Conservation (phyloP, 495 filamentous ascomycete genomes). For the Penicillium bovifimosum region DNA sequence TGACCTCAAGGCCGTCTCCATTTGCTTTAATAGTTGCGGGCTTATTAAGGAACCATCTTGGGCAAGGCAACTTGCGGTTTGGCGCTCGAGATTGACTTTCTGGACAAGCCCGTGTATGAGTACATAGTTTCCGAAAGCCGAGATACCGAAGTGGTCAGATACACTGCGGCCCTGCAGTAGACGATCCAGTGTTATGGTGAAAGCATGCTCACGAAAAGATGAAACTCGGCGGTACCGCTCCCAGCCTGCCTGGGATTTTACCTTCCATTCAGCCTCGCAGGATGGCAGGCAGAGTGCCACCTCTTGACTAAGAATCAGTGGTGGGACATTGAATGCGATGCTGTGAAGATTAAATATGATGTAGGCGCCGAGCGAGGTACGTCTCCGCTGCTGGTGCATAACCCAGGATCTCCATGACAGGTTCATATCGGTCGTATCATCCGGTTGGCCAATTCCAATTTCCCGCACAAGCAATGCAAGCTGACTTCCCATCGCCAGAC, state of each 20-base stretch:
- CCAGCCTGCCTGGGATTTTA: constrained; percentile 1
- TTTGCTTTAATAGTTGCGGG: not conserved
- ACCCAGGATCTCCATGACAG: not conserved
- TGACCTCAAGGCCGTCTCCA: constrained; percentile 38
- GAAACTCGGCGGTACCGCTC: not conserved
- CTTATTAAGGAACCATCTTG: constrained; percentile 14
- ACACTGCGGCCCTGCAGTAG: constrained; percentile 1
- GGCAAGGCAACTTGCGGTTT: constrained; percentile 34
- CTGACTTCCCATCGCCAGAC: constrained; percentile 2
- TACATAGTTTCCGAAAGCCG: constrained; percentile 18
- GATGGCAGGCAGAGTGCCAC: constrained; percentile 15
- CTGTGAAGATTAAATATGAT: constrained; percentile 13
- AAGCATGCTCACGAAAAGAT: not conserved
- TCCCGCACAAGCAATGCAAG: not conserved
- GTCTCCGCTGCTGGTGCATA: not conserved
- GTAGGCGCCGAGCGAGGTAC: constrained; percentile 11
- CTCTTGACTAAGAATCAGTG: constrained; percentile 13
- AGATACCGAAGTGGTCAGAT: constrained; percentile 19
- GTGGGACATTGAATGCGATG: constrained; percentile 15
- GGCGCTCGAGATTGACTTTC: constrained; percentile 22
- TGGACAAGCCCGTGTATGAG: constrained; percentile 33
- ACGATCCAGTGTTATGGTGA: not conserved
- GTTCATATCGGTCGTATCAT: not conserved
- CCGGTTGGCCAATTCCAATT: not conserved
- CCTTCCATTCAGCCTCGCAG: constrained; percentile 15